Evolutionary conservation across 139 green algal species (phyloP).

Genomic region (Tetraselmis striata): DNA sequence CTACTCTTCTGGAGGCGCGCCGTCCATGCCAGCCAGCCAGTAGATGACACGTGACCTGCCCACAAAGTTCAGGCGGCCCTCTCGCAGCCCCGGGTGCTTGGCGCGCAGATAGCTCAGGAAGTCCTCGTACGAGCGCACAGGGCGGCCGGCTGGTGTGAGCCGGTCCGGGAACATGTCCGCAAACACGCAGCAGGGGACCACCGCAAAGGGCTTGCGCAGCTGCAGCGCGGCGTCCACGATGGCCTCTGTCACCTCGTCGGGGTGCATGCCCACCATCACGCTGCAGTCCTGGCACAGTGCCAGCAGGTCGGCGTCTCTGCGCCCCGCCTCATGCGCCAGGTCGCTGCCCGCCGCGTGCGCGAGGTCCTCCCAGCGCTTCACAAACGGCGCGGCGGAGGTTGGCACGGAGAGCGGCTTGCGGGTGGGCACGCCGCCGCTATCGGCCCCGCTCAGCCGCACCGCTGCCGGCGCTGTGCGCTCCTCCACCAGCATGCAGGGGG

Average conservation of each 20-base stretch:
- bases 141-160: background rate
- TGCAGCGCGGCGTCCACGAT: background rate
- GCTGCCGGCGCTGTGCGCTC: background rate
- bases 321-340: background rate
- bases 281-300: background rate
- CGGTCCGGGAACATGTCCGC: background rate
- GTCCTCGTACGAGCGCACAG: background rate
- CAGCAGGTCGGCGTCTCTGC: background rate
- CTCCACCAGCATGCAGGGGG: background rate
- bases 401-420: background rate
- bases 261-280: conserved; percentile 1
- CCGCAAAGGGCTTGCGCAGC: conserved; percentile 10
- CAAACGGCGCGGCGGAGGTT: background rate
- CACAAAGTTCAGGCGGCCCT: background rate
- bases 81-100: background rate
- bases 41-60: background rate
- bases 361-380: background rate
- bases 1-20: background rate
- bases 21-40: background rate
- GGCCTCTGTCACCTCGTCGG: background rate
- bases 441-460: background rate
- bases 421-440: background rate
- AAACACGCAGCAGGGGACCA: conserved; percentile 19
- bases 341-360: no score
- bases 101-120: background rate